Evolutionary conservation across 2,329 filamentous ascomycete species (phyloP), one percentile per base, ranked within the genome.

Genomic region (Diaporthe sp.): DNA sequence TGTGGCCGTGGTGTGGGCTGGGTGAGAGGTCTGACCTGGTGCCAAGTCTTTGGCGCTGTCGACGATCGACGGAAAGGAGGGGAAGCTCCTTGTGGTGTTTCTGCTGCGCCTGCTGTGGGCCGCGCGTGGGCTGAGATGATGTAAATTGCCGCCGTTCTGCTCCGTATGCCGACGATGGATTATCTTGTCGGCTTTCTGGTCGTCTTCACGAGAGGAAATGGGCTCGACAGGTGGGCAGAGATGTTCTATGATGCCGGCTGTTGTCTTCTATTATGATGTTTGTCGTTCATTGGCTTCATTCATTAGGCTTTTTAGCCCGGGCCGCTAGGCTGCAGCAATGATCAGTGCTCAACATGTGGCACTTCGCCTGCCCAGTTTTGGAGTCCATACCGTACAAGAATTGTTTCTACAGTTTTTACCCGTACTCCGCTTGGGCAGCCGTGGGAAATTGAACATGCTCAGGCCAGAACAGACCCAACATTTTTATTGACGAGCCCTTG

Each of bases 401-500:
- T 22, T 44, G 28, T 5, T 51, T 51, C 31, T 51, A 34, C 31
- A 25, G 13, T 17, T 63, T 42, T 28, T 44, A 25, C 39, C 25
- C n/a, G n/a, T 25, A 47, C 74, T 74, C 75, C 71, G 75, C 75
- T 76, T 74, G 75, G 75, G 75, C 75, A 76, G 44, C 71, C 8
- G 63, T 71, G 25, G 60, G 55, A 71, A 17, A 34, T 73, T 73
- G 71, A 70, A 70, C 10, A 53, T 20, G 44, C 44, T 17, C 63
- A 37, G 63, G 4, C 44, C 44, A 61, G 22, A 17, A 15, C 7
- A 47, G 42, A 34, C 42, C 61, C 42, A 49, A 31, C 28, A 12
- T 67, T 28, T 15, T 34, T 13, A 9, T 65, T 49, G 28, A 31
- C 49, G 42, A 8, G 42, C 34, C 10, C 10, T 49, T 17, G 9